These are phyloP conservation scores for Sanghuangporus weigelae DNA, from an alignment of 1,284 basidiomycete species.

Conservation along the genomic window DNA sequence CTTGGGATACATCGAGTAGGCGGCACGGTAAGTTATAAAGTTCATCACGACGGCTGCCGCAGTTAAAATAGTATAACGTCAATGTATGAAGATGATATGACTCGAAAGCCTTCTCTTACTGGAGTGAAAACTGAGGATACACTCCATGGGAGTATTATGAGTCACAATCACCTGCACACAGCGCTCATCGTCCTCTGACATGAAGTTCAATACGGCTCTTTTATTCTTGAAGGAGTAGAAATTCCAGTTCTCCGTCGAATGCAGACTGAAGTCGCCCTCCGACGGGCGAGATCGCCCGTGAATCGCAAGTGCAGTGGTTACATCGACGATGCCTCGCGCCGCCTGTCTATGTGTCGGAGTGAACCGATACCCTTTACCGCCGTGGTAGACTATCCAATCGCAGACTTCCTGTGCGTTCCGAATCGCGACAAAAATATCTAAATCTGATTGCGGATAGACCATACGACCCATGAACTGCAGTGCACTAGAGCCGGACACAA, in stretches of 20 bases:
- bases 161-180: constrained; percentile 2
- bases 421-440: constrained; percentile 19
- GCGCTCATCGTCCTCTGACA: background rate
- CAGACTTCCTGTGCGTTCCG: constrained; percentile 8
- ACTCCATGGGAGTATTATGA: background rate
- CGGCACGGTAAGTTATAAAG: constrained; percentile 3
- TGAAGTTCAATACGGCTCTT: background rate
- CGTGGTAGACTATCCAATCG: constrained; percentile 12
- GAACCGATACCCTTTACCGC: constrained; percentile 3
- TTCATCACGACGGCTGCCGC: constrained; percentile 14
- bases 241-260: background rate
- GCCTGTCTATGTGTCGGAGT: background rate
- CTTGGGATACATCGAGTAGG: constrained; percentile 13
- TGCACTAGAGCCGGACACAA: constrained; percentile 21
- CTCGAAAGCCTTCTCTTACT: background rate
- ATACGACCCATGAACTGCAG: constrained; percentile 21
- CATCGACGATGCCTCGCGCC: background rate
- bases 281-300: too few relatives aligned
- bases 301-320: background rate
- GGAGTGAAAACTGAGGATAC: constrained; percentile 10
- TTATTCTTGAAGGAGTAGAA: background rate
- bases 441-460: constrained; percentile 19
- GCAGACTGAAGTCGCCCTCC: too few relatives aligned
- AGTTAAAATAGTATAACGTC: background rate
- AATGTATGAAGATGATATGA: background rate